phyloP scores from a whole-genome alignment of 768 basidiomycete genomes.

The Pleurotus salmoneostramineus region DNA sequence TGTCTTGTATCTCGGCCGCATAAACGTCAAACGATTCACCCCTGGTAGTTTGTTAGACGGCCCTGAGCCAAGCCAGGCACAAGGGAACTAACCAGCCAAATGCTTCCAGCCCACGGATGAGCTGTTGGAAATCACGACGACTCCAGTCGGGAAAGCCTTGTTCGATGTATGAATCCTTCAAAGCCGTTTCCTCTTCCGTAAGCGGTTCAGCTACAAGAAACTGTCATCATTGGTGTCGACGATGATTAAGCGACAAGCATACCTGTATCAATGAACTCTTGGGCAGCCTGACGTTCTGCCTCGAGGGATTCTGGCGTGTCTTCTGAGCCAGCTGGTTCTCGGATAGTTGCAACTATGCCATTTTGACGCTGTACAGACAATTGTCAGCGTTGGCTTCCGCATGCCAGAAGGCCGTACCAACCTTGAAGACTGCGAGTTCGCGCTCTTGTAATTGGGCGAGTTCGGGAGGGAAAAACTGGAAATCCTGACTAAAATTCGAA shows the following conservation, averaged over 20 bases:
- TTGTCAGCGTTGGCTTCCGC: too few relatives aligned
- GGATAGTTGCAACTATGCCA: slow-evolving; percentile 57
- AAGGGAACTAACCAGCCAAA: slow-evolving; percentile 70
- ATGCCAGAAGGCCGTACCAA: slow-evolving; percentile 22
- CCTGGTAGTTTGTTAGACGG: slow-evolving; percentile 29
- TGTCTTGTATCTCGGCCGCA: slow-evolving; percentile 81
- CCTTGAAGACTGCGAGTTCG: slow-evolving; percentile 81
- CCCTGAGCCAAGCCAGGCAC: background rate
- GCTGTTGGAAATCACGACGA: slow-evolving; percentile 89
- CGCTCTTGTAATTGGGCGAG: slow-evolving; percentile 81
- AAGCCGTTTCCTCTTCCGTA: slow-evolving; percentile 79
- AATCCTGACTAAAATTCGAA: slow-evolving; percentile 68
- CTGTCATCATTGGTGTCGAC: background rate
- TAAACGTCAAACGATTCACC: slow-evolving; percentile 63
- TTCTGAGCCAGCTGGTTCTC: slow-evolving; percentile 65
- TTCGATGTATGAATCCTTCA: slow-evolving; percentile 74
- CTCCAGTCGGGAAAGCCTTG: slow-evolving; percentile 91
- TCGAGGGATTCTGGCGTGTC: slow-evolving; percentile 85
- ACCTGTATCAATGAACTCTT: slow-evolving; percentile 89
- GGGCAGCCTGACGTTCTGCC: slow-evolving; percentile 72
- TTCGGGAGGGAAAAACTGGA: slow-evolving; percentile 91
- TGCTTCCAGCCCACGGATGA: slow-evolving; percentile 57
- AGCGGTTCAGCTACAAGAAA: slow-evolving; percentile 70
- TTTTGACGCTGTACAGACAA: slow-evolving; percentile 52
- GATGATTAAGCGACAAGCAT: background rate